Conservation (phyloP, 1,284 basidiomycete genomes). For the Heliocybe sulcata region DNA sequence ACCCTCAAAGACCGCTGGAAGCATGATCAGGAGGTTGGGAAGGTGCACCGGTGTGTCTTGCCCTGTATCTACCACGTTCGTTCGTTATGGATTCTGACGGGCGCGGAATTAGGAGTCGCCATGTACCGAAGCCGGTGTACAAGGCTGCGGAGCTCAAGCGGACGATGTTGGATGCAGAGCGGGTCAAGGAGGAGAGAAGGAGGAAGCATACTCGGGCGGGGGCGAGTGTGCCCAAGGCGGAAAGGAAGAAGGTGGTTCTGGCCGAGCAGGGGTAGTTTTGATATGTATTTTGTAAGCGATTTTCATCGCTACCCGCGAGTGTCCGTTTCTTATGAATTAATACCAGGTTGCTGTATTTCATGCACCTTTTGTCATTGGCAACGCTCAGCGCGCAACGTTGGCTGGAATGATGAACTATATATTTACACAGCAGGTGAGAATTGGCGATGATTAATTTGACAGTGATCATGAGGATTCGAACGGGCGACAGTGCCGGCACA, state of each 20-base stretch:
- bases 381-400: too few relatives aligned
- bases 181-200: slow-evolving; percentile 91
- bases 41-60: slow-evolving; percentile 65
- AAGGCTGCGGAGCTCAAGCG: slow-evolving; percentile 84
- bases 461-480: background rate
- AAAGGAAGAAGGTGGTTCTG: slow-evolving; percentile 82
- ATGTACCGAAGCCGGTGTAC: slow-evolving; percentile 88
- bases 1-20: slow-evolving; percentile 89
- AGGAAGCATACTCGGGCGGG: slow-evolving; percentile 83
- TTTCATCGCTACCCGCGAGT: background rate
- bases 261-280: slow-evolving; percentile 58
- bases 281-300: background rate
- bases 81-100: background rate
- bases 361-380: too few relatives aligned
- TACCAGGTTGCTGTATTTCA: background rate
- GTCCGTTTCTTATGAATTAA: background rate
- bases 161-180: slow-evolving; percentile 87
- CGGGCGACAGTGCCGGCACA: background rate
- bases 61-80: background rate
- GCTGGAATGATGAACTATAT: too few relatives aligned
- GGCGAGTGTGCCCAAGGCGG: slow-evolving; percentile 85
- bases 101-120: slow-evolving; percentile 64
- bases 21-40: slow-evolving; percentile 75
- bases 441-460: too few relatives aligned
- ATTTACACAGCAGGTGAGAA: too few relatives aligned